phyloP scores from a whole-genome alignment of 371 early-diverging fungal species.

The Lichtheimia corymbifera region DNA sequence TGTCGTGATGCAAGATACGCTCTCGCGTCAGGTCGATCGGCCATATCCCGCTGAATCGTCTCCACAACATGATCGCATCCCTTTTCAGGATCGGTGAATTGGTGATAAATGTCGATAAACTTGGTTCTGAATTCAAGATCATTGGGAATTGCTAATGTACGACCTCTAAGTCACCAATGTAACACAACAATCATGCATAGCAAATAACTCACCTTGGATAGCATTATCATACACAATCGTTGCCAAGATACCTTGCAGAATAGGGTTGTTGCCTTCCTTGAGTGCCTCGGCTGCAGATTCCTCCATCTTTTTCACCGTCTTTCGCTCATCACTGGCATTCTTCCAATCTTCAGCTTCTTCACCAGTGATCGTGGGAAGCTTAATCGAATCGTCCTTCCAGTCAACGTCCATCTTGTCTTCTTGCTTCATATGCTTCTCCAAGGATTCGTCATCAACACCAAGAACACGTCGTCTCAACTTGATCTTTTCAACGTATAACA shows the following conservation, averaged over 20 bases:
- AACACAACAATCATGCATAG: not conserved
- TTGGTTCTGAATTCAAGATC: slow-evolving; percentile 75
- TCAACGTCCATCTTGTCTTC: slow-evolving; percentile 39
- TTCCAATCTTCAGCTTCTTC: slow-evolving; percentile 52
- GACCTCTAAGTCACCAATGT: not conserved
- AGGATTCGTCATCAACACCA: slow-evolving; percentile 53
- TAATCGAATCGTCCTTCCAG: slow-evolving; percentile 49
- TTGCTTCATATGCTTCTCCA: slow-evolving; percentile 17
- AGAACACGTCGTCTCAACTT: slow-evolving; percentile 79
- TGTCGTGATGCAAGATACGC: slow-evolving; percentile 64
- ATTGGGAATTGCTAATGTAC: slow-evolving; percentile 58
- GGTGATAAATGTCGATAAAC: slow-evolving; percentile 68
- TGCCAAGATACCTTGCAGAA: slow-evolving; percentile 82
- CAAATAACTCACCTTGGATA: slow-evolving; percentile 52
- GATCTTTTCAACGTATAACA: slow-evolving; percentile 87
- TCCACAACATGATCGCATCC: slow-evolving; percentile 57
- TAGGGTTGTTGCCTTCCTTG: slow-evolving; percentile 63
- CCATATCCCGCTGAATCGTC: slow-evolving; percentile 67
- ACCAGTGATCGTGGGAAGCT: slow-evolving; percentile 61
- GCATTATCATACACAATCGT: slow-evolving; percentile 83
- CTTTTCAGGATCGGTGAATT: slow-evolving; percentile 59
- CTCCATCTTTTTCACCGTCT: slow-evolving; percentile 43
- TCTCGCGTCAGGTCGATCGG: slow-evolving; percentile 53
- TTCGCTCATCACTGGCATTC: slow-evolving; percentile 33
- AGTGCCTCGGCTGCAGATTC: slow-evolving; percentile 48